Percentiles rank a stretch among this genome's conserved stretches.
phyloP scores from a whole-genome alignment of 345 rosid genomes.

The Citrus glauca region DNA sequence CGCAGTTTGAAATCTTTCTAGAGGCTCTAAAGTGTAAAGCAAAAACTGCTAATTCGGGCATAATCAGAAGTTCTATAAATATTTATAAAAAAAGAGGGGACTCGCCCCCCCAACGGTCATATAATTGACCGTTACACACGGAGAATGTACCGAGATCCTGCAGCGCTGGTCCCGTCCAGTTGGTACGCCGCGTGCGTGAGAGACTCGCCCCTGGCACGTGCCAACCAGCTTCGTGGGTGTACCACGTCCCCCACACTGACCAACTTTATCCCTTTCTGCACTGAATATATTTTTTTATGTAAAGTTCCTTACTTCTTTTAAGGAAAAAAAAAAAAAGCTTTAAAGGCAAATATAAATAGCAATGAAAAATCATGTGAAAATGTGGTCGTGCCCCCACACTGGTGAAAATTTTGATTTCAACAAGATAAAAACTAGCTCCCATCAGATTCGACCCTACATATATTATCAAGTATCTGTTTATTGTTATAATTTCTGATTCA shows the following conservation, averaged over 20 bases:
- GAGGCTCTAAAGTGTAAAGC: not conserved
- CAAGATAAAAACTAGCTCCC: not conserved
- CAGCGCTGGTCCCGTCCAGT: conserved; percentile 15
- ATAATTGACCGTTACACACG: conserved; percentile 37
- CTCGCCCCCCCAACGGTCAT: conserved; percentile 32
- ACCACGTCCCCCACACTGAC: not conserved
- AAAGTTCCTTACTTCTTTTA: not conserved
- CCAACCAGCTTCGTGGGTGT: conserved; percentile 11
- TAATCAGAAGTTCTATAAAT: conserved; percentile 9
- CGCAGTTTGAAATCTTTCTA: not conserved
- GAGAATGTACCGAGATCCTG: conserved; percentile 8
- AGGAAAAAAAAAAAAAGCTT: not conserved
- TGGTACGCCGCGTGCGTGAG: conserved; percentile 8
- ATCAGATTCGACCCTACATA: not conserved
- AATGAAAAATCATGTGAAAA: not conserved
- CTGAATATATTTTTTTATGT: not conserved
- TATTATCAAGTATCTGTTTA: not conserved
- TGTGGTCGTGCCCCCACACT: not conserved
- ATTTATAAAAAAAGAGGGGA: not conserved
- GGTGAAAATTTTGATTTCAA: not conserved
- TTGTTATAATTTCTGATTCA: too few species aligned
- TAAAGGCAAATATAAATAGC: not conserved
- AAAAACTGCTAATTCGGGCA: not conserved
- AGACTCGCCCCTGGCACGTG: conserved; percentile 10
- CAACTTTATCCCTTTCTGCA: conserved; percentile 7